Percentiles rank a stretch among this genome's conserved stretches.
phyloP scores from a whole-genome alignment of 169 alveolate species.

The Cystoisospora suis region DNA sequence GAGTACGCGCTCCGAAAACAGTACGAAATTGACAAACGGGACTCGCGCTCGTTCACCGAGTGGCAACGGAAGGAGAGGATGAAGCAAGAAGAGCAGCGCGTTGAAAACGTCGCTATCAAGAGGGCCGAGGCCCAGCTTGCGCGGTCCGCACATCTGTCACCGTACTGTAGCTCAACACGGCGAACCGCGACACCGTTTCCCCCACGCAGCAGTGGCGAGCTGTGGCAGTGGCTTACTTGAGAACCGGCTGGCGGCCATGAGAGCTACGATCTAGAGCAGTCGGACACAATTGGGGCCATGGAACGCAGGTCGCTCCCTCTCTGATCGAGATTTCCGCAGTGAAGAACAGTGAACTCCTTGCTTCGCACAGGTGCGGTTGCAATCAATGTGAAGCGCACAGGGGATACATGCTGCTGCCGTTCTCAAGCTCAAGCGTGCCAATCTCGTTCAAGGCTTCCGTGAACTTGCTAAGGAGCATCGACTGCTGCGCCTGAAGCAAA shows the following conservation, averaged over 20 bases:
- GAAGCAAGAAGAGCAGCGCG: constrained; percentile 11
- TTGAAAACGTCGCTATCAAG: neutral
- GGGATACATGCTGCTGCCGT: constrained; percentile 29
- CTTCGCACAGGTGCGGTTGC: too few species aligned
- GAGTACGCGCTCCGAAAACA: neutral
- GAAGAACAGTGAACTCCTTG: too few species aligned
- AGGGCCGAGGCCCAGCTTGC: constrained; percentile 12
- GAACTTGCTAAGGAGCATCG: neutral
- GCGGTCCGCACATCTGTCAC: too few species aligned
- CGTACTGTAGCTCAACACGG: too few species aligned
- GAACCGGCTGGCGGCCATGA: too few species aligned
- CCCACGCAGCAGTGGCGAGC: too few species aligned
- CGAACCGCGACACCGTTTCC: too few species aligned
- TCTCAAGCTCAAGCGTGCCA: neutral
- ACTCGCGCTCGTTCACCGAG: neutral
- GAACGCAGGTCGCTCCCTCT: too few species aligned
- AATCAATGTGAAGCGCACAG: constrained; percentile 5
- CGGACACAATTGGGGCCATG: too few species aligned
- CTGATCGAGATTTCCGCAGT: too few species aligned
- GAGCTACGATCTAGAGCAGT: too few species aligned
- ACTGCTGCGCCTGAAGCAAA: neutral
- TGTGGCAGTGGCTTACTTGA: too few species aligned
- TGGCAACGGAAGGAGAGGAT: constrained; percentile 22
- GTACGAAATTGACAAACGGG: constrained; percentile 5
- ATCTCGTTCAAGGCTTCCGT: neutral